Percentiles rank a stretch among this genome's conserved stretches.
These are phyloP conservation scores for Trichoderma gracile DNA, from an alignment of 2,329 filamentous ascomycete genomes.

Conservation along the genomic window DNA sequence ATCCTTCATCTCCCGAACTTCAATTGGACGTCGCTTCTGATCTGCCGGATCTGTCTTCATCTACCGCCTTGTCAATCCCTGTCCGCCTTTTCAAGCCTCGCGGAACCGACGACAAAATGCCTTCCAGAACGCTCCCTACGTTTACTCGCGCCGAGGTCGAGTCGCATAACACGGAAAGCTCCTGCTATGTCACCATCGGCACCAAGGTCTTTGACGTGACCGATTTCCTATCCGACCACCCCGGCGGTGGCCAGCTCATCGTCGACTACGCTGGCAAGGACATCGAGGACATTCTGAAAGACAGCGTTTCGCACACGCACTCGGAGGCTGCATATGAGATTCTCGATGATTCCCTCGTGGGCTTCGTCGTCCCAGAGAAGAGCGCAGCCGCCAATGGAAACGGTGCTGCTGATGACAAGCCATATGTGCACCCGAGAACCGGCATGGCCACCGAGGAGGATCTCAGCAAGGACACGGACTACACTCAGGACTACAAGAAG, in stretches of 20 bases:
- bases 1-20: constrained; percentile 1
- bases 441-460: constrained; percentile 91
- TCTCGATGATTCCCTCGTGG: constrained; percentile 81
- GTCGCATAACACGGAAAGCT: constrained; percentile 74
- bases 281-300: constrained; percentile 76
- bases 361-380: constrained; percentile 69
- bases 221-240: constrained; percentile 85
- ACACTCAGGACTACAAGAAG: constrained; percentile 72
- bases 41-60: constrained; percentile 24
- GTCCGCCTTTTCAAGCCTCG: constrained; percentile 19
- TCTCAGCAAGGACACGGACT: constrained; percentile 81
- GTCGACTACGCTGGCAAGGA: constrained; percentile 90
- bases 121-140: constrained; percentile 77
- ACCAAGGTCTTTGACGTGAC: constrained; percentile 94
- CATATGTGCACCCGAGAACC: constrained; percentile 61
- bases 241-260: constrained; percentile 84
- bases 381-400: constrained; percentile 44
- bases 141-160: constrained; percentile 80
- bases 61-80: constrained; percentile 19
- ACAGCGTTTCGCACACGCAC: constrained; percentile 79
- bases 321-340: constrained; percentile 95
- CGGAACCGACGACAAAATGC: constrained; percentile 55
- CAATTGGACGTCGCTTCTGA: not conserved
- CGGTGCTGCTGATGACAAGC: constrained; percentile 27
- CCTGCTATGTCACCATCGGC: constrained; percentile 91